Evolutionary conservation across 495 filamentous ascomycete species (phyloP).

Genomic region (Aspergillus biplanus): DNA sequence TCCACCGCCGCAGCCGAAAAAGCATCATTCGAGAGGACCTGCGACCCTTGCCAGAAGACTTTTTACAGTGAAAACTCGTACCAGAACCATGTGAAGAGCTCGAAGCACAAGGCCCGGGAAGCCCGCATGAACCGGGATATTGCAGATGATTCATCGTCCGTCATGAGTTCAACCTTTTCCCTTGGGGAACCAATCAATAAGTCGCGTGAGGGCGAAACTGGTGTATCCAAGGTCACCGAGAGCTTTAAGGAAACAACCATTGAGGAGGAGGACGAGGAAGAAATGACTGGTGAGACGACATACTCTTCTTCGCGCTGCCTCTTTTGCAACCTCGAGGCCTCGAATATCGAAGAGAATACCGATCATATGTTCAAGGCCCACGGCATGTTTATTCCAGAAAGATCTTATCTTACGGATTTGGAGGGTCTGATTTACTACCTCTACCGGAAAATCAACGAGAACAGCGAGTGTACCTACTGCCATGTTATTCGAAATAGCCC

Average conservation of each 20-base stretch:
- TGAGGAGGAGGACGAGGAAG: constrained; percentile 53
- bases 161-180: constrained; percentile 90
- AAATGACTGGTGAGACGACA: constrained; percentile 33
- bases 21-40: constrained; percentile 85
- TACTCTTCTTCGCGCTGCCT: constrained; percentile 71
- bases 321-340: constrained; percentile 85
- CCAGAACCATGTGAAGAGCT: constrained; percentile 87
- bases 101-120: constrained; percentile 81
- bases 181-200: constrained; percentile 76
- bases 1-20: constrained; percentile 83
- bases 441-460: constrained; percentile 71
- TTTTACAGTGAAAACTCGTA: constrained; percentile 97
- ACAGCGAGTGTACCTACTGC: constrained; percentile 84
- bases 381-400: constrained; percentile 95
- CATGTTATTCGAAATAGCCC: constrained; percentile 73
- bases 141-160: constrained; percentile 74
- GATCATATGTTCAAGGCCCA: constrained; percentile 90
- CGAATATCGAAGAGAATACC: constrained; percentile 71
- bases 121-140: constrained; percentile 47
- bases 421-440: constrained; percentile 81
- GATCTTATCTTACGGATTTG: constrained; percentile 75
- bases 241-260: constrained; percentile 74
- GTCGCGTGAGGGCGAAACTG: constrained; percentile 54
- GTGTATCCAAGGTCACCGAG: constrained; percentile 81
- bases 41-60: constrained; percentile 82